Conservation (phyloP, 805 yeast species). For the Candida jianshihensis region DNA sequence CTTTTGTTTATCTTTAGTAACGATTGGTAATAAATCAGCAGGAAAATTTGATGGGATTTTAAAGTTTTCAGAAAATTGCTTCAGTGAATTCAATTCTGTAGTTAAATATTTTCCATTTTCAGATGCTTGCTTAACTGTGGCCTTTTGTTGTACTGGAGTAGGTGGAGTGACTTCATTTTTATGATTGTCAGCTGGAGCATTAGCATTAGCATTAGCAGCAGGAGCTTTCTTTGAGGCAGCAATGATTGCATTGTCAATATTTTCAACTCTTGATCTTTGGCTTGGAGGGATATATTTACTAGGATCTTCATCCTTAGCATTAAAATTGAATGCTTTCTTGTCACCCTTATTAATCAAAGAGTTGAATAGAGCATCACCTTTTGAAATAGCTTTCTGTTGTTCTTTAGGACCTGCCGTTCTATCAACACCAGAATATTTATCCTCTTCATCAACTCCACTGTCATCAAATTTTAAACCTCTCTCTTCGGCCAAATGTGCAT, state of each 20-base stretch:
- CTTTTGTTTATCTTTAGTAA: slow-evolving; percentile 59
- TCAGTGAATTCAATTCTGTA: slow-evolving; percentile 56
- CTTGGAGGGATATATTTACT: slow-evolving; percentile 51
- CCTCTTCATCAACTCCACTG: slow-evolving; percentile 90
- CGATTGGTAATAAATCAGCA: slow-evolving; percentile 56
- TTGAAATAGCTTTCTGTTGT: slow-evolving; percentile 1
- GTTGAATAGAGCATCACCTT: slow-evolving; percentile 21
- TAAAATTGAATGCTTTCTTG: slow-evolving; percentile 28
- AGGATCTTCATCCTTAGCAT: slow-evolving; percentile 18
- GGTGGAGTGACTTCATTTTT: slow-evolving; percentile 1
- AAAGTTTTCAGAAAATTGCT: slow-evolving; percentile 75
- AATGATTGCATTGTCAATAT: slow-evolving; percentile 60
- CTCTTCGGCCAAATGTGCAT: slow-evolving; percentile 85
- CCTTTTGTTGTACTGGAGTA: slow-evolving; percentile 1
- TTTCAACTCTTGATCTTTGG: slow-evolving; percentile 39
- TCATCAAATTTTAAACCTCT: slow-evolving; percentile 76
- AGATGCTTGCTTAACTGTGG: no score
- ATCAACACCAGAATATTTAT: slow-evolving; percentile 84
- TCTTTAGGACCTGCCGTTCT: slow-evolving; percentile 8
- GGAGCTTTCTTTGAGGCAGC: no score
- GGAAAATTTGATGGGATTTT: slow-evolving; percentile 54
- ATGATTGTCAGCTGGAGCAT: neutral
- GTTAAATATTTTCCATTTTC: neutral
- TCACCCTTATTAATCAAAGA: slow-evolving; percentile 22
- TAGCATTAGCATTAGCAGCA: slow-evolving; percentile 18